Evolutionary conservation across 2,329 filamentous ascomycete genomes (phyloP).

Genomic region (Metarhizium robertsii): DNA sequence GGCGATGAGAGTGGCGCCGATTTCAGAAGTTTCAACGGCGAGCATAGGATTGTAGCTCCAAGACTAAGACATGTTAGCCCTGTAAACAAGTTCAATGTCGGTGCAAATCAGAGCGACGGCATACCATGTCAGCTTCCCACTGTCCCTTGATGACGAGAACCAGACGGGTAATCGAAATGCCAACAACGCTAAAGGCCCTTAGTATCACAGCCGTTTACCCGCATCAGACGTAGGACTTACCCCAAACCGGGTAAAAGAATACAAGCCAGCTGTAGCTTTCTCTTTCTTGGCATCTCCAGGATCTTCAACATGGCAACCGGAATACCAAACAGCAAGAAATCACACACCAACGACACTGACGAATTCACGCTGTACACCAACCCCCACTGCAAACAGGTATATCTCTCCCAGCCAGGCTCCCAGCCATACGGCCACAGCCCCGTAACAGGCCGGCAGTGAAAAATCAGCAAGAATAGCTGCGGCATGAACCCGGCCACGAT

Average conservation of each 20-base stretch:
- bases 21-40: constrained; percentile 38
- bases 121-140: constrained; percentile 30
- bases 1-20: constrained; percentile 39
- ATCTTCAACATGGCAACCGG: constrained; percentile 36
- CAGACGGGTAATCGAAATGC: constrained; percentile 36
- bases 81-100: too few species aligned
- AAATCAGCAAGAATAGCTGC: constrained; percentile 39
- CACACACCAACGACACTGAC: constrained; percentile 37
- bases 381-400: constrained; percentile 39
- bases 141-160: constrained; percentile 38
- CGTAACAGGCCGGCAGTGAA: constrained; percentile 42
- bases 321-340: constrained; percentile 40
- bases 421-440: constrained; percentile 41
- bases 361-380: constrained; percentile 43
- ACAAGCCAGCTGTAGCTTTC: constrained; percentile 36
- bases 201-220: not conserved
- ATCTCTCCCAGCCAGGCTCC: constrained; percentile 29
- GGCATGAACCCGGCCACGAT: constrained; percentile 34
- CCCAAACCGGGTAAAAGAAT: constrained; percentile 40
- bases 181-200: constrained; percentile 29
- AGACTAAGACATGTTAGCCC: constrained; percentile 15
- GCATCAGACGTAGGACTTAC: constrained; percentile 20
- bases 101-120: not conserved
- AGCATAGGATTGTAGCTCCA: constrained; percentile 43
- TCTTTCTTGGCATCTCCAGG: constrained; percentile 31